Percentiles rank a stretch among this genome's conserved stretches.
phyloP scores from a whole-genome alignment of 345 rosid genomes.

The Nephelium lappaceum region DNA sequence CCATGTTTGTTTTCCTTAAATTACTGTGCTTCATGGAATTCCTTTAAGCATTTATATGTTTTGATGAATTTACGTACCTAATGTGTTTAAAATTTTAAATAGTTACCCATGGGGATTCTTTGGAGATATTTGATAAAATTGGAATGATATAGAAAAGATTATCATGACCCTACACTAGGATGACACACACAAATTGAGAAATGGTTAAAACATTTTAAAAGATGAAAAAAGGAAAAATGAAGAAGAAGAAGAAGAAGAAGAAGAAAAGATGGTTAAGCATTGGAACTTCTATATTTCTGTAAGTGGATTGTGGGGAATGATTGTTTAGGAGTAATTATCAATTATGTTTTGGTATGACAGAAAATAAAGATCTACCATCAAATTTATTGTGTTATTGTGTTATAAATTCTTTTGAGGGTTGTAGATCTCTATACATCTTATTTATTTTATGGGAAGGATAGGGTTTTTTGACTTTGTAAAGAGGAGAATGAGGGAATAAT shows the following conservation, averaged over 20 bases:
- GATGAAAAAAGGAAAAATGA: no score
- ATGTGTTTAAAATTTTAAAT: background rate
- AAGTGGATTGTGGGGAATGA: background rate
- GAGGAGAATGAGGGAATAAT: background rate
- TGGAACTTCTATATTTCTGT: background rate
- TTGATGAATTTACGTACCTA: background rate
- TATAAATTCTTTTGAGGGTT: background rate
- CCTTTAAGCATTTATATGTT: background rate
- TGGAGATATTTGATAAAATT: background rate
- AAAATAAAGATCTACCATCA: background rate
- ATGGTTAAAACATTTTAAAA: background rate
- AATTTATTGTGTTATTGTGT: background rate
- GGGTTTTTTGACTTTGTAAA: background rate
- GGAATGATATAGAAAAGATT: background rate
- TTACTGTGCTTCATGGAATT: background rate
- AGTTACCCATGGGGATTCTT: background rate
- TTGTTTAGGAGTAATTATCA: constrained; percentile 3
- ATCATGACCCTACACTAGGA: background rate
- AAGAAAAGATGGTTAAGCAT: background rate
- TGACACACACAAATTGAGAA: background rate
- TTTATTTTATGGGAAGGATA: background rate
- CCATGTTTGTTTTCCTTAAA: background rate
- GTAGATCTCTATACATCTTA: background rate
- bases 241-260: no score
- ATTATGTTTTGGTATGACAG: background rate